Evolutionary conservation across 768 basidiomycete genomes (phyloP), one percentile per base, ranked within the genome.

Genomic region (Lanmaoa rubissima): DNA sequence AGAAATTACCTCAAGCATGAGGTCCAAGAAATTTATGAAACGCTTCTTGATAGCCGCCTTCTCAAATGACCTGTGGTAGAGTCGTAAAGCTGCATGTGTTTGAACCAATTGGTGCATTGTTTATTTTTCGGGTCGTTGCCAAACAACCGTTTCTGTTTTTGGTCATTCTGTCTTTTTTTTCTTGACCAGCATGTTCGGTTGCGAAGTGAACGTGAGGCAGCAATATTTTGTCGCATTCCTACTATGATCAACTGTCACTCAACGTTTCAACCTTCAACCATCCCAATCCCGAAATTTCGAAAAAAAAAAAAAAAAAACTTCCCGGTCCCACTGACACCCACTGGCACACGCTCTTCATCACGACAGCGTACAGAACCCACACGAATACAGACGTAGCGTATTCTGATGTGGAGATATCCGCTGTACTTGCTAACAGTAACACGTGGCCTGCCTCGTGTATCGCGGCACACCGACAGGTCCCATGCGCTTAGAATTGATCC

Each of bases 361-460:
- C 28, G 28, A 31, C 28, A 31, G 7, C 28, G 28, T 31, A 31
- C 28, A 31, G 28, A 8, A 31, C 28, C 28, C 28, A 31, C 28
- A 7, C 28, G 28, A 38, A 24, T 44, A 16, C 12, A n/a, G 35
- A 17, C 10, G 31, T 21, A 13, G 26, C 19, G 42, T 17, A 10
- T n/a, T 34, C n/a, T 16, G 16, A 10, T 16, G 57, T 31, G 49
- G 48, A 36, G 51, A 56, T 42, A 40, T 28, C 21, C 50, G 40
- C 41, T 39, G 16, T 31, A 39, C 24, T 32, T 21, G 16, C 10
- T 36, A 21, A 46, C 58, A 57, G 14, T 34, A n/a, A 54, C 61
- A 64, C 58, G 64, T 64, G 58, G n/a, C 1, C n/a, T 51, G 53
- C 59, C 56, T 64, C 59, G 52, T 64, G 65, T 58, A 49, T 41